A percentile compares a stretch with the other conserved stretches of the same genome.
Conservation (phyloP, 352 stramenopile species). For the Pythium aquatile region DNA sequence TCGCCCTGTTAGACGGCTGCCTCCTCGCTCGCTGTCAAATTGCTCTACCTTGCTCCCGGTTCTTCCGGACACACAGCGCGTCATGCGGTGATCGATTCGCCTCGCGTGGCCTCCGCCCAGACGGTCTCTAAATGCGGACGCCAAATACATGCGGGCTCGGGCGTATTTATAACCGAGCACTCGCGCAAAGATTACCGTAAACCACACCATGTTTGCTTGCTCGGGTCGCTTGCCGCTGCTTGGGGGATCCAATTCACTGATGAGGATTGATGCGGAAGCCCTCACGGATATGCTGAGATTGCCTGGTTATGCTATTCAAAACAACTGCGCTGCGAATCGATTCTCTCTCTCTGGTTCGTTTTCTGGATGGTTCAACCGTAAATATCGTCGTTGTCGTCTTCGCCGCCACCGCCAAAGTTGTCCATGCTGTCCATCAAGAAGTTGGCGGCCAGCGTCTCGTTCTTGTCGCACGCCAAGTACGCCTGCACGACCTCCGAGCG, state of each 20-base stretch:
- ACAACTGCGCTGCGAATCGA: conserved; percentile 20
- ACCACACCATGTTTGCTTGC: not conserved
- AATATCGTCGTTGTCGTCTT: conserved; percentile 85
- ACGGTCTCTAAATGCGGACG: conserved; percentile 4
- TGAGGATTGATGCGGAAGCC: not conserved
- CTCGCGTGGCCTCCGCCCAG: no score
- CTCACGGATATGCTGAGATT: conserved; percentile 10
- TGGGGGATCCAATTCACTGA: no score
- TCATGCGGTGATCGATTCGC: not conserved
- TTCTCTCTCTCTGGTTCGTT: not conserved
- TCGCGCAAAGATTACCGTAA: not conserved
- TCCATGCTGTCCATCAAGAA: conserved; percentile 96
- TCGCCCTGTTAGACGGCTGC: not conserved
- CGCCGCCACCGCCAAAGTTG: conserved; percentile 59
- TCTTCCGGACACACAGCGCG: not conserved
- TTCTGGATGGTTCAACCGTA: conserved; percentile 53
- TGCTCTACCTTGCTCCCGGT: not conserved
- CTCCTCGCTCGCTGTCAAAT: not conserved
- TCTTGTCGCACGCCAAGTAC: conserved; percentile 99
- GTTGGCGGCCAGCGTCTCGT: conserved; percentile 98
- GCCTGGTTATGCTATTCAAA: conserved; percentile 22
- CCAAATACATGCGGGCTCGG: not conserved
- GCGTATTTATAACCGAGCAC: not conserved
- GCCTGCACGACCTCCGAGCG: conserved; percentile 94
- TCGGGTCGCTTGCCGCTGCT: no score